Conservation (phyloP, 1,284 basidiomycete species). For the Bondarzewia mesenterica region DNA sequence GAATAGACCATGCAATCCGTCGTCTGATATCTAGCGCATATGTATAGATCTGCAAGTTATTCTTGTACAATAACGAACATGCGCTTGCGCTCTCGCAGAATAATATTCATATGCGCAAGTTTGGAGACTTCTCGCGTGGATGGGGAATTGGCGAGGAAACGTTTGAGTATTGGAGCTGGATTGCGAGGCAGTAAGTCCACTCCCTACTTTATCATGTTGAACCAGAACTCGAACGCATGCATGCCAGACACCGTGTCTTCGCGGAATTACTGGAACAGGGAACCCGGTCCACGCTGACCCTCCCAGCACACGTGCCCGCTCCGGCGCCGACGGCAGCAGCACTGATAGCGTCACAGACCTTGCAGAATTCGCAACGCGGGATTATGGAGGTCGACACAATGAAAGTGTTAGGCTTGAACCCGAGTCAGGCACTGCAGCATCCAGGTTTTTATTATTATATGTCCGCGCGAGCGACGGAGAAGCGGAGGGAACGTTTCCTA, state of each 20-base stretch:
- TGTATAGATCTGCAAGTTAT: slow-evolving; percentile 73
- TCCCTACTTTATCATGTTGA: background rate
- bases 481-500: slow-evolving; percentile 61
- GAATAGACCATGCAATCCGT: background rate
- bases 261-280: slow-evolving; percentile 86
- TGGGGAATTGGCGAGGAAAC: slow-evolving; percentile 98
- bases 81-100: slow-evolving; percentile 74
- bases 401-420: slow-evolving; percentile 56
- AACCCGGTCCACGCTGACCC: slow-evolving; percentile 54
- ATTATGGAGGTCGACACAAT: slow-evolving; percentile 41
- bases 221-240: slow-evolving; percentile 3
- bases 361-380: slow-evolving; percentile 13
- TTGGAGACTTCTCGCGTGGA: slow-evolving; percentile 81
- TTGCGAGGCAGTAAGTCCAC: slow-evolving; percentile 74
- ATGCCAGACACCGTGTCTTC: slow-evolving; percentile 69
- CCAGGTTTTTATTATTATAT: slow-evolving; percentile 89
- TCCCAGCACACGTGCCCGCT: slow-evolving; percentile 49
- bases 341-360: slow-evolving; percentile 20
- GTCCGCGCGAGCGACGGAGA: slow-evolving; percentile 77
- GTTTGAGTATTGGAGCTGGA: slow-evolving; percentile 97
- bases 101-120: slow-evolving; percentile 76
- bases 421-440: slow-evolving; percentile 71
- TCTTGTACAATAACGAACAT: slow-evolving; percentile 83
- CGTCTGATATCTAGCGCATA: background rate
- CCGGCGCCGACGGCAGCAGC: slow-evolving; percentile 20